Evolutionary conservation across 2,329 filamentous ascomycete genomes (phyloP).

Genomic region (Fusarium bulbicola): DNA sequence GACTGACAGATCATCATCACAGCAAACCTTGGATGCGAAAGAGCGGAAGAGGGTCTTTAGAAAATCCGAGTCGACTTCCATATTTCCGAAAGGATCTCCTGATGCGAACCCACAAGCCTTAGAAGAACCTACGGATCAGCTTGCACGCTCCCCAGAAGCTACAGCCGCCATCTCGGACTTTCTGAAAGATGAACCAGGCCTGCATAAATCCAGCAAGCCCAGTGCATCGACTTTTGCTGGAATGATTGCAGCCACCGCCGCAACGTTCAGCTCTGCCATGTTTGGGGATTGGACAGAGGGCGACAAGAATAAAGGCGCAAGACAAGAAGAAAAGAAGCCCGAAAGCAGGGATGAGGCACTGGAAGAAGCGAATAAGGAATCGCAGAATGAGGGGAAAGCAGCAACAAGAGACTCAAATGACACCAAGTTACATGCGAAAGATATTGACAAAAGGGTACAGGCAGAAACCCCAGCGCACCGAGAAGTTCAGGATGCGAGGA

Average conservation of each 20-base stretch:
- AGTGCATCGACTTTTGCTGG: slow-evolving; percentile 15
- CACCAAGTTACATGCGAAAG: neutral
- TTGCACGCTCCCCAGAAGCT: neutral
- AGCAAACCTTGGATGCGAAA: slow-evolving; percentile 39
- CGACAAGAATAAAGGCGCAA: slow-evolving; percentile 50
- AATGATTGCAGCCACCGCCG: slow-evolving; percentile 34
- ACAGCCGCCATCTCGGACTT: neutral
- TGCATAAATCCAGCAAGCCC: neutral
- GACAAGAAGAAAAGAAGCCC: slow-evolving; percentile 32
- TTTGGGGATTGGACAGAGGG: slow-evolving; percentile 42
- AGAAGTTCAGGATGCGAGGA: neutral
- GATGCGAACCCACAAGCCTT: slow-evolving; percentile 9
- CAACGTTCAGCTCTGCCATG: slow-evolving; percentile 31
- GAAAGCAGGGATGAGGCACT: neutral
- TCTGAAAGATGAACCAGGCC: neutral
- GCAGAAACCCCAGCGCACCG: slow-evolving; percentile 25
- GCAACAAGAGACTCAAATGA: neutral
- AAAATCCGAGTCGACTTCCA: neutral
- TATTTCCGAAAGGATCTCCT: slow-evolving; percentile 2
- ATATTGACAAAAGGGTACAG: slow-evolving; percentile 41
- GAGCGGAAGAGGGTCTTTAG: slow-evolving; percentile 40
- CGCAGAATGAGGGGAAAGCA: neutral
- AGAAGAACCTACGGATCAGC: neutral
- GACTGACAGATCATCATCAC: neutral
- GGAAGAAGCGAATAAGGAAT: neutral